phyloP scores from a whole-genome alignment of 305 asterid species.

The Fraxinus xanthoxyloides region DNA sequence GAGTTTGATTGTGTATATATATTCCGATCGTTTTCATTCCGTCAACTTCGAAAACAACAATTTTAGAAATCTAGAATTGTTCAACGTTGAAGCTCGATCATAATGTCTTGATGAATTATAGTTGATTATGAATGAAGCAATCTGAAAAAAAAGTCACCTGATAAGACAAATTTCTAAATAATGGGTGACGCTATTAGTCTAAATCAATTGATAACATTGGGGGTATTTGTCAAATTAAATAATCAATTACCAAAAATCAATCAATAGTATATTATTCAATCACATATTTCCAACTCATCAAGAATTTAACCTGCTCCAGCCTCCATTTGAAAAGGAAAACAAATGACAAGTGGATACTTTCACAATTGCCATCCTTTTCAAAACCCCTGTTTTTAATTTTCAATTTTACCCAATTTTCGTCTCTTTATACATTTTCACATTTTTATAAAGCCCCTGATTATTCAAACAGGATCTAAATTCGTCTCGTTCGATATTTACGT shows the following conservation, averaged over 20 bases:
- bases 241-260: not conserved
- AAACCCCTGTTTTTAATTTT: not conserved
- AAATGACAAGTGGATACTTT: constrained; percentile 28
- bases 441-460: not conserved
- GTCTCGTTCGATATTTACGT: not conserved
- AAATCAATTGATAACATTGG: constrained; percentile 13
- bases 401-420: not conserved
- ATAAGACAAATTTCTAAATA: constrained; percentile 7
- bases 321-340: constrained; percentile 31
- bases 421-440: not conserved
- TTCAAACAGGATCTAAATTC: not conserved
- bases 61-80: not conserved
- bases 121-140: constrained; percentile 14
- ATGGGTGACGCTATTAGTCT: constrained; percentile 16
- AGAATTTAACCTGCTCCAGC: constrained; percentile 22
- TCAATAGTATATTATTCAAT: not conserved
- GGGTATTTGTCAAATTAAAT: not conserved
- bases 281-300: not conserved
- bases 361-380: constrained; percentile 21
- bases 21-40: too few relatives aligned
- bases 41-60: not conserved
- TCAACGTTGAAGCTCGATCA: not conserved
- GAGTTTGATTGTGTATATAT: not conserved
- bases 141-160: constrained; percentile 7
- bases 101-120: not conserved